Evolutionary conservation across 805 yeast genomes (phyloP), one percentile per base, ranked within the genome.

Genomic region (Nematodospora valgi): DNA sequence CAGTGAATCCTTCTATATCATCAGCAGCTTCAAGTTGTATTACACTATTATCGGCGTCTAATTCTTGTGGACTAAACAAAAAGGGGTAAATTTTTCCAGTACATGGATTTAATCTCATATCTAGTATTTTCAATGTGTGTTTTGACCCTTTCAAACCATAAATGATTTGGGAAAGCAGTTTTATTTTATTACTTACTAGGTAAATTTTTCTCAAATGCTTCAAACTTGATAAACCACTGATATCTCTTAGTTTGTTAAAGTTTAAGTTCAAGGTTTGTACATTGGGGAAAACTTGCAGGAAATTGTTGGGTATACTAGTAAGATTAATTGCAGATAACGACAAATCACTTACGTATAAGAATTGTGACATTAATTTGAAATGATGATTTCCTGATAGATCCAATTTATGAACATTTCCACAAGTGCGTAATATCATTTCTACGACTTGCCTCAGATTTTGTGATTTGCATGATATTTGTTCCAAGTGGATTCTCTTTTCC

Each of bases 1-100:
- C 63, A 1, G 70, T 57, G 38, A 75, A 75, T 16, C 70, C 73
- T 43, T 72, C 78, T 16, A 75, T 70, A 40, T 74, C 80, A 32
- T 74, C 78, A 30, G 63, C 49, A 4, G 67, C 68, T 23, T 69
- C 74, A 27, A 74, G 47, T 26, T 64, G 70, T 12, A 74, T 58
- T 3, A 69, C 65, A 32, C 59, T 59, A 3, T 30, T 19, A 3
- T 17, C 11, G n/a, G 22, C 31, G 3, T 33, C 36, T 13, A 56
- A 37, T 32, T 67, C 76, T 6, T 62, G 61, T 4, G 73, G 72
- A 41, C 67, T 69, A 51, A 76, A 75, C 2, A 76, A 76, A 44
- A 65, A 74, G 0, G 82, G 78, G 47, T 76, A 74, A 32, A 70
- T 58, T 8, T 63, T 68, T 27, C 58, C 52, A 27, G 68, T 74